These are phyloP conservation scores for Backusella macrospora DNA, from an alignment of 192 early-diverging fungal genomes.

Conservation along the genomic window DNA sequence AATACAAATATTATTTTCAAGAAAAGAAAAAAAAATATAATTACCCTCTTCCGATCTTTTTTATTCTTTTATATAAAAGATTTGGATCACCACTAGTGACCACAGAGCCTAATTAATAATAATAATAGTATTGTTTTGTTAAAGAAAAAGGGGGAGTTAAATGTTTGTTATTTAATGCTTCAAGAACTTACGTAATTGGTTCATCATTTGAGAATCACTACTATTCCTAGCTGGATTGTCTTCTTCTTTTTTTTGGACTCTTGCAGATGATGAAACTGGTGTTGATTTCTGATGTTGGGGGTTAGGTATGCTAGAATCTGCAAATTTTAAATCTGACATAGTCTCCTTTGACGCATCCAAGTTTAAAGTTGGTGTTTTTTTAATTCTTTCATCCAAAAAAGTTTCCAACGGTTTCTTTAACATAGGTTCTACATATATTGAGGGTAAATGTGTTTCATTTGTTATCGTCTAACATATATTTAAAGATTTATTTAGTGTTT, in stretches of 20 bases:
- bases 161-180: constrained; percentile 4
- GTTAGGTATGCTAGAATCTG: constrained; percentile 47
- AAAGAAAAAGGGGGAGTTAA: neutral
- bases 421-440: neutral
- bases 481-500: neutral
- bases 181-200: constrained; percentile 68
- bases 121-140: neutral
- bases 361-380: neutral
- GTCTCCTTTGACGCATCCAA: neutral
- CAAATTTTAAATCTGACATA: constrained; percentile 9
- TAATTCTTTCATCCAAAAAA: neutral
- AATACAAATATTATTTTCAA: neutral
- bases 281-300: constrained; percentile 45
- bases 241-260: constrained; percentile 32
- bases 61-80: constrained; percentile 87
- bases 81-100: constrained; percentile 93
- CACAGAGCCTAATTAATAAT: constrained; percentile 71
- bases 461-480: neutral
- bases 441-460: neutral
- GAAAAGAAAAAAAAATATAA: neutral
- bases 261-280: constrained; percentile 23
- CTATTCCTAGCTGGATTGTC: constrained; percentile 80
- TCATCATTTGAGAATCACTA: constrained; percentile 94
- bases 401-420: neutral
- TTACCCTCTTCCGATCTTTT: constrained; percentile 95